Conservation (phyloP, 129 eudicot species). For the Smallanthus sonchifolius region DNA sequence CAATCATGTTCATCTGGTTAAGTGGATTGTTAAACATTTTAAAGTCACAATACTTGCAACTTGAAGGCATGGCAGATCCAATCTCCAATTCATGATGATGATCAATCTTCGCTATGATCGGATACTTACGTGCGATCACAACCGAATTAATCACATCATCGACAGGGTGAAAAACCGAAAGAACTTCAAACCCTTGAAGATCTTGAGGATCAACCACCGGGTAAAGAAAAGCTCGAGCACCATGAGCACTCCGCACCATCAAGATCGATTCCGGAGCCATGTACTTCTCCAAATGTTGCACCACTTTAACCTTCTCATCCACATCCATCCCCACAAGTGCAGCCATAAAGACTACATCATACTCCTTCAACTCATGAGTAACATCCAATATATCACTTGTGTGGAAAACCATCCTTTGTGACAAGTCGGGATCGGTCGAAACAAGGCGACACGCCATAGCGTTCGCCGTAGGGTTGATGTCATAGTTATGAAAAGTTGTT, state of each 20-base stretch:
- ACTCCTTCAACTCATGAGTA: slow-evolving; percentile 40
- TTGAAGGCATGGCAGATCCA: slow-evolving; percentile 31
- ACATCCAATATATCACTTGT: slow-evolving; percentile 63
- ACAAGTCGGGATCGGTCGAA: slow-evolving; percentile 46
- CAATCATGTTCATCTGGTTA: slow-evolving; percentile 47
- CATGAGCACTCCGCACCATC: slow-evolving; percentile 94
- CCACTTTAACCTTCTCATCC: slow-evolving; percentile 49
- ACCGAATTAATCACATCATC: slow-evolving; percentile 92
- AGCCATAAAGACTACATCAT: slow-evolving; percentile 78
- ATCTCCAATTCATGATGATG: slow-evolving; percentile 37
- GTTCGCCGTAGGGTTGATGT: slow-evolving; percentile 68
- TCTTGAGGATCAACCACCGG: slow-evolving; percentile 77
- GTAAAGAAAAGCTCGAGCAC: slow-evolving; percentile 81
- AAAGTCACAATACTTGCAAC: slow-evolving; percentile 67
- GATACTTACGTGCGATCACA: slow-evolving; percentile 52
- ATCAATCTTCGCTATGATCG: slow-evolving; percentile 5
- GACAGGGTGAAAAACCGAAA: slow-evolving; percentile 76
- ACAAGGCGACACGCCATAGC: slow-evolving; percentile 59
- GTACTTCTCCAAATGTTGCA: slow-evolving; percentile 58
- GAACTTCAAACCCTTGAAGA: slow-evolving; percentile 74
- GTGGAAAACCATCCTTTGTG: slow-evolving; percentile 60
- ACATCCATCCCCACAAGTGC: slow-evolving; percentile 89
- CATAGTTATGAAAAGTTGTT: slow-evolving; percentile 70
- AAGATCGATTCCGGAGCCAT: slow-evolving; percentile 71
- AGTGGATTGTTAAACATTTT: slow-evolving; percentile 49